Evolutionary conservation across 441 rosid genomes (phyloP).

Genomic region (Erodium chrysanthum): DNA sequence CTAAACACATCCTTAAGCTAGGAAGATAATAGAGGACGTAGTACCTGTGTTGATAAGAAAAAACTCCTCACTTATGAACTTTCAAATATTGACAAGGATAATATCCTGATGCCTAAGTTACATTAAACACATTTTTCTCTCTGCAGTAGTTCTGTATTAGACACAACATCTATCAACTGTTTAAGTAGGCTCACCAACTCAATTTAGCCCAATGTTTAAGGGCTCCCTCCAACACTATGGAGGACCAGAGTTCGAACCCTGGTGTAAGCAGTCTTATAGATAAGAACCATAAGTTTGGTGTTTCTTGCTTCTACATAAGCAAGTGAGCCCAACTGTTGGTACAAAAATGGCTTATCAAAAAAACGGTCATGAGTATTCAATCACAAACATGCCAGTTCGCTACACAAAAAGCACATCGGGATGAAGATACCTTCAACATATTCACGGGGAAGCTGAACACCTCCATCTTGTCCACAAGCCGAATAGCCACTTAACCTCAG

Average conservation of each 20-base stretch:
- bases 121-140: neutral
- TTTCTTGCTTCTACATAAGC: too few species aligned
- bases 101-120: neutral
- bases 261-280: too few species aligned
- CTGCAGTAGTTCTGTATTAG: too few species aligned
- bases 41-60: neutral
- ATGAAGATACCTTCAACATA: constrained; percentile 71
- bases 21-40: neutral
- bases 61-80: neutral
- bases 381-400: constrained; percentile 7
- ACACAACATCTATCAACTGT: neutral
- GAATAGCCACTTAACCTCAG: constrained; percentile 96
- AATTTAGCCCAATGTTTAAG: too few species aligned
- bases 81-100: neutral
- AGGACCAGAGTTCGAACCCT: too few species aligned
- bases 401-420: constrained; percentile 10
- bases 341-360: too few species aligned
- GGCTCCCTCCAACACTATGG: too few species aligned
- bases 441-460: constrained; percentile 91
- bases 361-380: constrained; percentile 7
- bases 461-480: constrained; percentile 99
- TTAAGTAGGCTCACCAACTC: too few species aligned
- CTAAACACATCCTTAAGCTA: too few species aligned
- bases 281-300: too few species aligned
- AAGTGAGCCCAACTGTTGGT: too few species aligned